A percentile compares a stretch with the other conserved stretches of the same genome.
Evolutionary conservation across 108 stramenopile species (phyloP).

Genomic region (Cylindrotheca closterium): DNA sequence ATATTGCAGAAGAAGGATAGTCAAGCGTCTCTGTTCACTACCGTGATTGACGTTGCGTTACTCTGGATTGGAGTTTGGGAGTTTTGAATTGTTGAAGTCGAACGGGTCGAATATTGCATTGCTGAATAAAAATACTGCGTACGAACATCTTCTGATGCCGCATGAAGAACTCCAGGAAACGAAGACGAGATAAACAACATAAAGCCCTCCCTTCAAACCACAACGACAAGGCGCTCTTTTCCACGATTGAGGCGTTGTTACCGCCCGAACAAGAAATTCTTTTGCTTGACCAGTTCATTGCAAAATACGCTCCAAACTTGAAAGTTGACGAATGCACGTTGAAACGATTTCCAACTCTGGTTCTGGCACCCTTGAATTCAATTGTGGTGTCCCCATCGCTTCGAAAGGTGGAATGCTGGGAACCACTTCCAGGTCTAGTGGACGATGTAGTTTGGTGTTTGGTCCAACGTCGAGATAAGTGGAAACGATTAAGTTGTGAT

Average conservation of each 20-base stretch:
- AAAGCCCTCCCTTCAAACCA: background rate
- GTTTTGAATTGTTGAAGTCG: background rate
- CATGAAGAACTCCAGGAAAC: too few relatives aligned
- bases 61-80: background rate
- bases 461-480: slow-evolving; percentile 28
- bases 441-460: slow-evolving; percentile 54
- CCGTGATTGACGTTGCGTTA: too few relatives aligned
- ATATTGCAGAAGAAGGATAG: slow-evolving; percentile 41
- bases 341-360: background rate
- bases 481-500: slow-evolving; percentile 6
- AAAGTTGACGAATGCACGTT: background rate
- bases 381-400: slow-evolving; percentile 2
- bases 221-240: too few relatives aligned
- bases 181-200: background rate
- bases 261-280: slow-evolving; percentile 7
- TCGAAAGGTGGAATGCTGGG: slow-evolving; percentile 8
- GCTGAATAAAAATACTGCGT: too few relatives aligned
- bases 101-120: background rate
- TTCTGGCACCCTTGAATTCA: slow-evolving; percentile 10
- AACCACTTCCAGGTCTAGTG: slow-evolving; percentile 36
- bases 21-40: too few relatives aligned
- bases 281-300: slow-evolving; percentile 13
- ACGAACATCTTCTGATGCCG: too few relatives aligned
- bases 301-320: slow-evolving; percentile 15
- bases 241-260: slow-evolving; percentile 1